phyloP scores from a whole-genome alignment of 2,329 filamentous ascomycete species.

The Colletotrichum trifolii region DNA sequence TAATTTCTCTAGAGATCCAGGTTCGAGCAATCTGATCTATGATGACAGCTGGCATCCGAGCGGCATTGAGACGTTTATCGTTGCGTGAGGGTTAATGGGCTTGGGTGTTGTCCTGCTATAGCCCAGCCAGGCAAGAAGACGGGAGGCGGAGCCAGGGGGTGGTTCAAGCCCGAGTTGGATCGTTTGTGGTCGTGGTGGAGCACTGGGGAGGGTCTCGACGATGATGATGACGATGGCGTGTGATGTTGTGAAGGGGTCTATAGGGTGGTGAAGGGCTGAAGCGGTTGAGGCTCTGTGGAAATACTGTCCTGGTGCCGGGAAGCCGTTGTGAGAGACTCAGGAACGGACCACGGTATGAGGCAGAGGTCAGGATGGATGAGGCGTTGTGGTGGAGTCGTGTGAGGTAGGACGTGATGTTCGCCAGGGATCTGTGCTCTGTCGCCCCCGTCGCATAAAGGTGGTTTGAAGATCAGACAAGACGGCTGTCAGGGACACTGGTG shows the following conservation, averaged over 20 bases:
- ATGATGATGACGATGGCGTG: conserved; percentile 6
- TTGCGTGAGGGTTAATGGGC: conserved; percentile 21
- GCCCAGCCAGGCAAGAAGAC: conserved; percentile 22
- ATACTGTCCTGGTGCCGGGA: conserved; percentile 32
- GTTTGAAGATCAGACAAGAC: conserved; percentile 51
- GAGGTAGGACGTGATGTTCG: conserved; percentile 33
- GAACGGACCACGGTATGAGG: conserved; percentile 20
- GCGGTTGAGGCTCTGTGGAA: conserved; percentile 37
- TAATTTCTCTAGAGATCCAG: conserved; percentile 57
- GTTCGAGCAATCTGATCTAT: conserved; percentile 63
- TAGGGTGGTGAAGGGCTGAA: conserved; percentile 7
- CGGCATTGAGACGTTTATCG: conserved; percentile 55
- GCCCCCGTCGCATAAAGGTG: conserved; percentile 44
- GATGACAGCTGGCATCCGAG: conserved; percentile 64
- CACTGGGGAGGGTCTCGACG: conserved; percentile 8
- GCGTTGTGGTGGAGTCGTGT: conserved; percentile 35
- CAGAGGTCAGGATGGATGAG: conserved; percentile 31
- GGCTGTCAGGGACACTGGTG: conserved; percentile 41
- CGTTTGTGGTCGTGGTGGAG: conserved; percentile 22
- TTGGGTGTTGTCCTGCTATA: conserved; percentile 28
- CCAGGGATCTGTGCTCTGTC: conserved; percentile 39
- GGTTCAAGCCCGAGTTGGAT: conserved; percentile 16
- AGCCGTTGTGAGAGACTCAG: conserved; percentile 27
- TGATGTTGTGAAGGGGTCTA: conserved; percentile 21
- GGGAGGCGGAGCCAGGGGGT: conserved; percentile 26